Evolutionary conservation across 192 early-diverging fungal genomes (phyloP).

Genomic region (Anaeromyces robustus): DNA sequence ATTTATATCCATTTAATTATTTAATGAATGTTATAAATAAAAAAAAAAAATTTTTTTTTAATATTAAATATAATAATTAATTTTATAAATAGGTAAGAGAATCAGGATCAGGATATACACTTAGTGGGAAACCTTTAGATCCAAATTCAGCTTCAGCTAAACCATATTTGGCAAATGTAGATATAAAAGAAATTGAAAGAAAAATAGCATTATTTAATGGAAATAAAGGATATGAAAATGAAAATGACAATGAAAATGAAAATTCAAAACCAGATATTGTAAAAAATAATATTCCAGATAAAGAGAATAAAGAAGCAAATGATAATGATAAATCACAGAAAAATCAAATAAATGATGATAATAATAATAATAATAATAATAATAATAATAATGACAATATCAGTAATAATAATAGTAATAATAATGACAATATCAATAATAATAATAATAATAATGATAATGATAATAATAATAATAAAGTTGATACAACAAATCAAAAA

Average conservation of each 20-base stretch:
- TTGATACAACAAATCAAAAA: no score
- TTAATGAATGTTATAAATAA: no score
- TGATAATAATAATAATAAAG: no score
- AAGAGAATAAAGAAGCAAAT: not conserved
- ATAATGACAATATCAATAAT: conserved; percentile 5
- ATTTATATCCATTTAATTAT: no score
- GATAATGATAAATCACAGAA: not conserved
- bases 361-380: conserved; percentile 4
- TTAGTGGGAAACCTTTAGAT: conserved; percentile 73
- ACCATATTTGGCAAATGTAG: conserved; percentile 38
- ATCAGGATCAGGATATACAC: conserved; percentile 59
- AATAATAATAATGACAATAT: conserved; percentile 2
- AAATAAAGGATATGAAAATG: not conserved
- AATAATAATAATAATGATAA: no score
- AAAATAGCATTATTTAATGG: not conserved
- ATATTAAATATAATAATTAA: not conserved
- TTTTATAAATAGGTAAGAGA: conserved; percentile 1
- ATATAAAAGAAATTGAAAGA: not conserved
- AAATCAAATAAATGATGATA: not conserved
- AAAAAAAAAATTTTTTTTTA: not conserved
- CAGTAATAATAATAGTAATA: not conserved
- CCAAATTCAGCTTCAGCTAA: conserved; percentile 73
- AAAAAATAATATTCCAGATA: not conserved
- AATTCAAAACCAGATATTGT: not conserved
- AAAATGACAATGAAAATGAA: conserved; percentile 6